phyloP scores from a whole-genome alignment of 2,329 filamentous ascomycete species.

The Pseudogymnoascus sp. region DNA sequence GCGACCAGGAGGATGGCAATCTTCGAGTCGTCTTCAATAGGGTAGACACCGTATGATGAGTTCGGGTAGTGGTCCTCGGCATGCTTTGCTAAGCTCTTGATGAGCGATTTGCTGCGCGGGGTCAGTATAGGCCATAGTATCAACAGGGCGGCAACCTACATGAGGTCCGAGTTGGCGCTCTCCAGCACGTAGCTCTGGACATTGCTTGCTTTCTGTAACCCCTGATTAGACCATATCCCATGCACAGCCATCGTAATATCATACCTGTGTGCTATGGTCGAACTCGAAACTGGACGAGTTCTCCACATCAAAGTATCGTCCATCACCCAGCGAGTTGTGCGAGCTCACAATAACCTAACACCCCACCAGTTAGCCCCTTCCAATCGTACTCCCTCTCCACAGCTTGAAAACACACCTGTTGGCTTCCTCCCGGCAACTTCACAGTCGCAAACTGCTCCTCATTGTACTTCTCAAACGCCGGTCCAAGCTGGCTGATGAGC shows the following conservation, averaged over 20 bases:
- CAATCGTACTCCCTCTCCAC: neutral
- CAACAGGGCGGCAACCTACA: conserved; percentile 46
- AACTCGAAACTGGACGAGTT: conserved; percentile 82
- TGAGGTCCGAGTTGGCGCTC: conserved; percentile 64
- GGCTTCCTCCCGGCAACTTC: conserved; percentile 79
- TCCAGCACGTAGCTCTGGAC: conserved; percentile 74
- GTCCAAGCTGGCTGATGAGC: conserved; percentile 62
- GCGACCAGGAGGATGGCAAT: conserved; percentile 79
- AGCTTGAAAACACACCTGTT: conserved; percentile 47
- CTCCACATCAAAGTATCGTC: conserved; percentile 83
- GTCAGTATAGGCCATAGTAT: neutral
- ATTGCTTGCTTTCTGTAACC: conserved; percentile 63
- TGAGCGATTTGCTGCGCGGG: conserved; percentile 61
- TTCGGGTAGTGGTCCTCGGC: conserved; percentile 82
- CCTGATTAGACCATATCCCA: neutral
- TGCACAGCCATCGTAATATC: neutral
- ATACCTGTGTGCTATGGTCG: conserved; percentile 71
- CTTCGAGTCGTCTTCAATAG: conserved; percentile 64
- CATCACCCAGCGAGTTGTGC: conserved; percentile 72
- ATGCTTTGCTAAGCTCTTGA: conserved; percentile 68
- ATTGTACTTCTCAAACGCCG: conserved; percentile 90
- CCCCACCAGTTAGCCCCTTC: conserved; percentile 3
- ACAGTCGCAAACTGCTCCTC: conserved; percentile 86
- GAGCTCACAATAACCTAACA: conserved; percentile 66
- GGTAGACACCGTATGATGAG: conserved; percentile 73